phyloP scores from a whole-genome alignment of 176 grass and related monocot genomes.

The Oryza punctata region DNA sequence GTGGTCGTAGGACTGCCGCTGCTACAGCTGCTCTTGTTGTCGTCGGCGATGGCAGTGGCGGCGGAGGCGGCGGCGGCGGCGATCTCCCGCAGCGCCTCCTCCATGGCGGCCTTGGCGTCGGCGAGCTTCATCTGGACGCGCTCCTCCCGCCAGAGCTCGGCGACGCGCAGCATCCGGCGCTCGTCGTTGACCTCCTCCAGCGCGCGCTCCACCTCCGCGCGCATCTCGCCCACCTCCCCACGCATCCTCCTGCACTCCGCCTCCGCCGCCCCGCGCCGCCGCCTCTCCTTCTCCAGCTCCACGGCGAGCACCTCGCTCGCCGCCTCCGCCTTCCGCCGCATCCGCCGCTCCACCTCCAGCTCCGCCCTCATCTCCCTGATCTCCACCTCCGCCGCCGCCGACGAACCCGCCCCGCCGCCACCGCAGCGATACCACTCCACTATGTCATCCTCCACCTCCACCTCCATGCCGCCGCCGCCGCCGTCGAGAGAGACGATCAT shows the following conservation, averaged over 20 bases:
- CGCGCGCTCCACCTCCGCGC: constrained; percentile 27
- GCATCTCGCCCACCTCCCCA: constrained; percentile 47
- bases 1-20: constrained; percentile 8
- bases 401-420: constrained; percentile 10
- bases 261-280: constrained; percentile 50
- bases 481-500: constrained; percentile 46
- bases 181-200: constrained; percentile 60
- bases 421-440: background rate
- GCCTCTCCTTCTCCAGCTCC: constrained; percentile 71
- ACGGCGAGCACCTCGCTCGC: constrained; percentile 44
- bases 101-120: constrained; percentile 60
- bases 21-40: constrained; percentile 2
- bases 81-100: constrained; percentile 66
- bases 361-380: constrained; percentile 48
- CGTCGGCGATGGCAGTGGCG: background rate
- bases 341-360: constrained; percentile 63
- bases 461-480: constrained; percentile 23
- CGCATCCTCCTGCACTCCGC: constrained; percentile 38
- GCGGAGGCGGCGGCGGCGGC: constrained; percentile 2
- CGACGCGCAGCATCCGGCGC: constrained; percentile 68
- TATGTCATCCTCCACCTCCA: background rate
- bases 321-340: constrained; percentile 64
- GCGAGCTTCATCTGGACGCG: constrained; percentile 78
- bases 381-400: constrained; percentile 40
- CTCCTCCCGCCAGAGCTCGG: constrained; percentile 90